Base-by-base conservation (phyloP, 495 filamentous ascomycete genomes). In the Penicillium daleae region DNA sequence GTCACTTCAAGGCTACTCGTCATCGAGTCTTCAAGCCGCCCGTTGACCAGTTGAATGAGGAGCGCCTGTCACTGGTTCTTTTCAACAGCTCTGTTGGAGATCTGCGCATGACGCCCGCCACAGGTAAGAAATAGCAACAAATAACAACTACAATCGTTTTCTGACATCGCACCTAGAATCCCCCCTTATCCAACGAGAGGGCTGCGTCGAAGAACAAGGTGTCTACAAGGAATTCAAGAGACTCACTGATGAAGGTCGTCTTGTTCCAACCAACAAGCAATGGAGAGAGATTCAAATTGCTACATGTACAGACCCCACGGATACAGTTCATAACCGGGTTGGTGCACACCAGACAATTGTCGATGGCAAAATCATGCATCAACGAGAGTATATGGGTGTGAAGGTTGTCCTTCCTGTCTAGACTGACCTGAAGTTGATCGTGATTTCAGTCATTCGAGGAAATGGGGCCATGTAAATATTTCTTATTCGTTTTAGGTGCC, bases 1-100 rank as follows among this genome's bases (percentile, higher is more conserved):
- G 80, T 2, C 80, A 80, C 48, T 82, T 82, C 63, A 80, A 79
- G 68, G 77, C 80, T 24, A 82, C 80, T 46, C 69, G 73, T 5
- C 80, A 82, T 61, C 69, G 75, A 19, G 79, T 82, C 0, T 74
- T 63, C 59, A 77, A 72, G 66, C 78, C 71, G 1, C 79, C 79
- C 4, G 70, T 63, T 0, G 79, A 82, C 63, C 79, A 82, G 52
- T 29, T 71, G 39, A 59, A 74, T 19, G 66, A 73, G 57, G 74
- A 80, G 66, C 71, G 78, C 35, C 65, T 81, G 4, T 80, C 77
- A 0, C 59, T 81, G 49, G 78, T 81, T 5, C 64, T 78, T 5
- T 81, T 81, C 59, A 81, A 81, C 57, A 74, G 73, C 48, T 78
- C 74, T 10, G 60, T 77, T 32, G 75, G 77, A 19, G 70, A 75